phyloP scores from a whole-genome alignment of 164 flowering plant genomes.

The Macadamia tetraphylla region DNA sequence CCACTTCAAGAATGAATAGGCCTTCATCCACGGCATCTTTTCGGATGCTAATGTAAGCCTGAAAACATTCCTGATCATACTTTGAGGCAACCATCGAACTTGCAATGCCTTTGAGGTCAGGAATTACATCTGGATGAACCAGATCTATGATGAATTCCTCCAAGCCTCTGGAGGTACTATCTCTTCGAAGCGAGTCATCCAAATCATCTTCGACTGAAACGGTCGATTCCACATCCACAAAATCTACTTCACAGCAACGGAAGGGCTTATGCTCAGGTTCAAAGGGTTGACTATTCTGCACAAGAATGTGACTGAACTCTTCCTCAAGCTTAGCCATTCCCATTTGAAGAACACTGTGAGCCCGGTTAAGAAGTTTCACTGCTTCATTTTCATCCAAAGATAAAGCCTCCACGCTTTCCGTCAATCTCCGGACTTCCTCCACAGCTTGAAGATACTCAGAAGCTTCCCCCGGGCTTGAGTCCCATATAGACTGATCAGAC shows the following conservation, averaged over 20 bases:
- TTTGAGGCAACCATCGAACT: slow-evolving; percentile 31
- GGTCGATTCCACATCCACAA: slow-evolving; percentile 23
- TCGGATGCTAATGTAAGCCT: slow-evolving; percentile 22
- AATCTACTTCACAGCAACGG: slow-evolving; percentile 12
- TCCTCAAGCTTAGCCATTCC: slow-evolving; percentile 47
- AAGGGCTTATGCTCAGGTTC: slow-evolving; percentile 22
- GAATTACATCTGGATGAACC: slow-evolving; percentile 29
- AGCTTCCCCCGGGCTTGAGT: slow-evolving; percentile 21
- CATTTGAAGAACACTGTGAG: slow-evolving; percentile 25
- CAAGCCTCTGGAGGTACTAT: slow-evolving; percentile 5
- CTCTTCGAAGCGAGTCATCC: slow-evolving; percentile 10
- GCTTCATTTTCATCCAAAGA: slow-evolving; percentile 6
- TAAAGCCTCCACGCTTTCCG: slow-evolving; percentile 8
- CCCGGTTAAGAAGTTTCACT: slow-evolving; percentile 17
- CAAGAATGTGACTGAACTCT: slow-evolving; percentile 35
- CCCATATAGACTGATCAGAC: slow-evolving; percentile 34
- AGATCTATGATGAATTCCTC: slow-evolving; percentile 22
- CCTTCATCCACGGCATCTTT: slow-evolving; percentile 34
- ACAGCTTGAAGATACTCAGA: slow-evolving; percentile 30
- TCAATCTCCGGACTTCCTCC: slow-evolving; percentile 23
- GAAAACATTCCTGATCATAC: slow-evolving; percentile 35
- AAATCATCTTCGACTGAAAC: slow-evolving; percentile 25
- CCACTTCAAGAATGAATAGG: slow-evolving; percentile 21
- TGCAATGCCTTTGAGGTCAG: slow-evolving; percentile 35
- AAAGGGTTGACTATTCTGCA: slow-evolving; percentile 22